Evolutionary conservation across 2,329 filamentous ascomycete species (phyloP).

Genomic region (Cadophora sp.): DNA sequence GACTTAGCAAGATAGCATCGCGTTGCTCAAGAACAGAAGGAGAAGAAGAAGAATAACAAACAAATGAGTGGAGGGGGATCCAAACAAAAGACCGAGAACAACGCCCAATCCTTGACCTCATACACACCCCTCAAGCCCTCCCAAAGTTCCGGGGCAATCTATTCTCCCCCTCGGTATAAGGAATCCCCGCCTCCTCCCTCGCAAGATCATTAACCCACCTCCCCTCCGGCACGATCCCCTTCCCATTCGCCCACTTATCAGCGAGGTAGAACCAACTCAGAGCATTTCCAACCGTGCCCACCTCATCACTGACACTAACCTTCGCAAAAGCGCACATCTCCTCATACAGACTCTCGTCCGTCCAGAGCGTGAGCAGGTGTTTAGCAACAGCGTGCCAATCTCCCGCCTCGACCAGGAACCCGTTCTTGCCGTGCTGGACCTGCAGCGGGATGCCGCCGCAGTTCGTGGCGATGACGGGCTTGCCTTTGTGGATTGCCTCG

Average conservation of each 20-base stretch:
- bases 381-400: conserved; percentile 74
- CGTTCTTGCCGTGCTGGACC: conserved; percentile 73
- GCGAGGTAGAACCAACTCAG: conserved; percentile 81
- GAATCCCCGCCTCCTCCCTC: conserved; percentile 65
- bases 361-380: conserved; percentile 71
- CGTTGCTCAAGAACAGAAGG: too few species aligned
- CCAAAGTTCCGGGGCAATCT: conserved; percentile 55
- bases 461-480: conserved; percentile 76
- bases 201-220: conserved; percentile 79
- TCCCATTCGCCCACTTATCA: conserved; percentile 64
- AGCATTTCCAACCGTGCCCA: conserved; percentile 81
- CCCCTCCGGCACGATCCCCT: conserved; percentile 63
- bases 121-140: conserved; percentile 5
- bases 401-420: conserved; percentile 75
- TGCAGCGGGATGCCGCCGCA: conserved; percentile 85
- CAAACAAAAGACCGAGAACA: not conserved
- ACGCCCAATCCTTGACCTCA: not conserved
- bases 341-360: conserved; percentile 67
- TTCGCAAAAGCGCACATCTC: conserved; percentile 70
- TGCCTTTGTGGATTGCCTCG: conserved; percentile 80
- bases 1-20: too few species aligned
- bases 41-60: too few species aligned
- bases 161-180: conserved; percentile 66
- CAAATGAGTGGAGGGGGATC: not conserved
- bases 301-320: conserved; percentile 77